Evolutionary conservation across 768 basidiomycete genomes (phyloP).

Genomic region (Trametes villosa): DNA sequence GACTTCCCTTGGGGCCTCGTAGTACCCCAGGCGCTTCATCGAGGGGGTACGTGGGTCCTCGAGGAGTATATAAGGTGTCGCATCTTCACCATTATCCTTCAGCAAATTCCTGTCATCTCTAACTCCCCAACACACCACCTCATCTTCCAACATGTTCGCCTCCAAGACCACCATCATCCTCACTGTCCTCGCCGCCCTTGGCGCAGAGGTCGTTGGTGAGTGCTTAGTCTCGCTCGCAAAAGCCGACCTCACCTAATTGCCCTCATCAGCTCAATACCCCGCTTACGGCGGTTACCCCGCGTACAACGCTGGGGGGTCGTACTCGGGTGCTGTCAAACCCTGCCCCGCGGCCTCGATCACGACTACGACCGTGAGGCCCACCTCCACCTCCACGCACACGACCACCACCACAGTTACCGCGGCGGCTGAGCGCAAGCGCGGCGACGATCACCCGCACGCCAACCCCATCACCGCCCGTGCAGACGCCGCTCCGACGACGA

Average conservation of each 20-base stretch:
- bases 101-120: no score
- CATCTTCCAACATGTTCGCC: no score
- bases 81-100: no score
- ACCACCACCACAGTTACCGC: neutral
- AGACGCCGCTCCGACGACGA: neutral
- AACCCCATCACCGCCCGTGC: neutral
- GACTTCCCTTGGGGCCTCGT: no score
- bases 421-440: neutral
- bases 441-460: neutral
- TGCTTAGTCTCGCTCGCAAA: neutral
- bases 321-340: neutral
- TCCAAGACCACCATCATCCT: neutral
- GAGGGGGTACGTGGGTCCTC: no score
- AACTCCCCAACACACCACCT: no score
- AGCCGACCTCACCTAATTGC: neutral
- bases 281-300: neutral
- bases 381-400: neutral
- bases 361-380: neutral
- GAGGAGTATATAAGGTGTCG: no score
- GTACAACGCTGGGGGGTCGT: neutral
- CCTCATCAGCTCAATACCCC: neutral
- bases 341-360: neutral
- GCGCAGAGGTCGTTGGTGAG: neutral
- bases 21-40: no score
- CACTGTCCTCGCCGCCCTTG: neutral